Base-by-base conservation (phyloP, 2,329 filamentous ascomycete genomes). In the Cercospora sesami region DNA sequence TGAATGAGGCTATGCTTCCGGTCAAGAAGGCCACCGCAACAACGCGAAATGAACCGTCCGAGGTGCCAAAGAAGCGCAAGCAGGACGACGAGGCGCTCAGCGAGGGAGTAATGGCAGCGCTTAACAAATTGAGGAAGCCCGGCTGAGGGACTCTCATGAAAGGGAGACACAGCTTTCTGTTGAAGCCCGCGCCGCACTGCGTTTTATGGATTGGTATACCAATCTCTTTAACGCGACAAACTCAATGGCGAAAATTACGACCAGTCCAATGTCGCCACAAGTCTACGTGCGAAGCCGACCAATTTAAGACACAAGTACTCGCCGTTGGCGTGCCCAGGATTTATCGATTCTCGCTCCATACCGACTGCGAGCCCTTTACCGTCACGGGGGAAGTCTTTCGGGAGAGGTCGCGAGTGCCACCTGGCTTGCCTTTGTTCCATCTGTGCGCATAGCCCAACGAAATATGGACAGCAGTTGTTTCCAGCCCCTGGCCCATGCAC, bases 71-170 rank as follows among this genome's bases (percentile, higher is more conserved):
- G 62, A 81, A 80, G 72, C 75, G 79, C 36, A 81, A 81, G 70
- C 74, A 75, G 28, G 74, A 75, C 57, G 78, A 83, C 14, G 81
- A 83, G 60, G 79, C 80, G n/a, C 74, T 88, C 68, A 85, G 82
- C 71, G 86, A 87, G 60, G 87, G 87, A 9, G 83, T 89, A 61
- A 83, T 85, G 79, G 85, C 86, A 31, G 87, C 87, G 5, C 75
- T 89, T 61, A 84, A 82, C 59, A 88, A 84, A 72, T 75, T 89
- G 60, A 80, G 87, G 59, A 78, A 79, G 65, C 48, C 67, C 14
- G 53, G 57, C 51, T 69, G 63, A 64, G 28, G n/a, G 14, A 59
- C 48, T 16, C 61, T 28, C 12, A 39, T 39, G 23, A 18, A 16
- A 23, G 14, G 16, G 48, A n/a, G 26, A 14, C 23, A 26, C 48